These are phyloP conservation scores for Microascus cirrosus DNA, from an alignment of 2,329 filamentous ascomycete species.

Conservation along the genomic window DNA sequence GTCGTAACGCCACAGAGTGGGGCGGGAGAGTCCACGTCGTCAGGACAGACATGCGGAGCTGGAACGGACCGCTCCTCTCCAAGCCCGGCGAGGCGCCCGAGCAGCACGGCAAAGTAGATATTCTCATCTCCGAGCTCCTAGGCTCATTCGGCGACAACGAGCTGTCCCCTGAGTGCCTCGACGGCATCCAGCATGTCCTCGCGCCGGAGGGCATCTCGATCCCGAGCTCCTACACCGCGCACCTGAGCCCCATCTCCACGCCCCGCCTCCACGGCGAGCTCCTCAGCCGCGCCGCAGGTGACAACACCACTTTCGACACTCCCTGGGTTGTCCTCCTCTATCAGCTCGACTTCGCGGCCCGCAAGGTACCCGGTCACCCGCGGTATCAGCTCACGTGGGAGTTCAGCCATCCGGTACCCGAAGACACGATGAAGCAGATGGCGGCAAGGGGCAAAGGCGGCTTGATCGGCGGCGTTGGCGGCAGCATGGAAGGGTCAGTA, in stretches of 20 bases:
- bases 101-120: slow-evolving; percentile 64
- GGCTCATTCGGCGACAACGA: slow-evolving; percentile 97
- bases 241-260: slow-evolving; percentile 82
- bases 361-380: slow-evolving; percentile 38
- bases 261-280: slow-evolving; percentile 81
- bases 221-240: slow-evolving; percentile 83
- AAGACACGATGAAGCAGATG: slow-evolving; percentile 41
- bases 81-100: slow-evolving; percentile 28
- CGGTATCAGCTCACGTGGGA: slow-evolving; percentile 72
- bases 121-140: slow-evolving; percentile 85
- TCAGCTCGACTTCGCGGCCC: slow-evolving; percentile 70
- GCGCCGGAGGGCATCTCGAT: slow-evolving; percentile 80
- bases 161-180: slow-evolving; percentile 88
- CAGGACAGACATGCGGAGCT: slow-evolving; percentile 94
- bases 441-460: slow-evolving; percentile 51
- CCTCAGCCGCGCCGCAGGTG: slow-evolving; percentile 44
- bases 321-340: slow-evolving; percentile 93
- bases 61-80: slow-evolving; percentile 65
- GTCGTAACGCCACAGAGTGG: slow-evolving; percentile 80
- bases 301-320: slow-evolving; percentile 69
- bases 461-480: slow-evolving; percentile 54
- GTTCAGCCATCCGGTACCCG: slow-evolving; percentile 64
- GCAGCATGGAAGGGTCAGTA: slow-evolving; percentile 62
- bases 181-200: slow-evolving; percentile 90
- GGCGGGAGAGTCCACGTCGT: slow-evolving; percentile 69